phyloP scores from a whole-genome alignment of 495 filamentous ascomycete genomes.

The Clohesyomyces aquaticus region DNA sequence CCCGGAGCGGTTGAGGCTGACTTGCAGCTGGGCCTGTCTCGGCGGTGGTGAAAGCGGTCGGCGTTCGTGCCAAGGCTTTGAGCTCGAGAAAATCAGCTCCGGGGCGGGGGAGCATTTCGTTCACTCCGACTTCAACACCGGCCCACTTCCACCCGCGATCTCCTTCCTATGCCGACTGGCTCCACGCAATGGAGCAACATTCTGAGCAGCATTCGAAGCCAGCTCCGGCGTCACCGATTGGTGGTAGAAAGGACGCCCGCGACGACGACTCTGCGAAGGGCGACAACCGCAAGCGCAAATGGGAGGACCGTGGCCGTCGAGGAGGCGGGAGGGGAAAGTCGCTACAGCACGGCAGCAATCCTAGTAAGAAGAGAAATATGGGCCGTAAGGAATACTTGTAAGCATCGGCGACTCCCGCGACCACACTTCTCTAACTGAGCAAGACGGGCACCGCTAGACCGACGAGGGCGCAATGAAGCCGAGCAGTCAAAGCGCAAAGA shows the following conservation, averaged over 20 bases:
- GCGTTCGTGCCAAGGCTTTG: not conserved
- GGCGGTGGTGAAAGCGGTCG: not conserved
- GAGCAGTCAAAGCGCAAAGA: constrained; percentile 64
- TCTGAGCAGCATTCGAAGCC: constrained; percentile 8
- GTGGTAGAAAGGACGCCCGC: not conserved
- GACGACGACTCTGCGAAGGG: constrained; percentile 11
- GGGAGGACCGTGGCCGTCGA: constrained; percentile 25
- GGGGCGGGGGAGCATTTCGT: not conserved
- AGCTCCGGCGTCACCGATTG: constrained; percentile 1
- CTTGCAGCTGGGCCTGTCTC: too few species aligned
- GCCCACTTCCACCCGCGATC: not conserved
- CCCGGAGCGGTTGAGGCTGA: too few species aligned
- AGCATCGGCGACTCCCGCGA: constrained; percentile 30
- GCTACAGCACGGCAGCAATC: constrained; percentile 43
- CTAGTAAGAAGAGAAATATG: constrained; percentile 65
- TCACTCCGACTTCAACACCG: not conserved
- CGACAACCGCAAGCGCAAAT: constrained; percentile 39
- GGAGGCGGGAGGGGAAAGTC: constrained; percentile 32
- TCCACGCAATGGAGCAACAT: constrained; percentile 22
- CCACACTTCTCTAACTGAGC: constrained; percentile 58
- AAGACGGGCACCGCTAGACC: constrained; percentile 66
- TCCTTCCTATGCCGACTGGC: constrained; percentile 22
- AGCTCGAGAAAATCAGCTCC: constrained; percentile 1
- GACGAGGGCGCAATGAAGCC: constrained; percentile 63
- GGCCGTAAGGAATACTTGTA: constrained; percentile 70